A percentile compares a stretch with the other conserved stretches of the same genome.
phyloP scores from a whole-genome alignment of 306 rosid species.

The Trifolium subterraneum region DNA sequence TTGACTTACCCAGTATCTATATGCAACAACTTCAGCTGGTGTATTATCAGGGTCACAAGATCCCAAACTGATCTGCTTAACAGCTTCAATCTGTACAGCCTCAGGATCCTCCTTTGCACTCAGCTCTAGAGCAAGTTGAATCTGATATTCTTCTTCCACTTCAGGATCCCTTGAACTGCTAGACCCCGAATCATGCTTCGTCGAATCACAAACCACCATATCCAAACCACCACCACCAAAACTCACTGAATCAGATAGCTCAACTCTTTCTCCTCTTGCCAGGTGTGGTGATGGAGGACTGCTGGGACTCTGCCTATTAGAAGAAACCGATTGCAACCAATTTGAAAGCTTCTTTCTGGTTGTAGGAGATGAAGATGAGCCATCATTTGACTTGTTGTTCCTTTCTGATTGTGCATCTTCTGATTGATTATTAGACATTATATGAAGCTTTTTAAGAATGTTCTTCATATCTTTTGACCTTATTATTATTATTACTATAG shows the following conservation, averaged over 20 bases:
- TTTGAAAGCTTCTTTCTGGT: slow-evolving; percentile 60
- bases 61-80: slow-evolving; percentile 97
- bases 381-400: slow-evolving; percentile 57
- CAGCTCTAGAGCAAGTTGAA: slow-evolving; percentile 89
- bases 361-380: slow-evolving; percentile 54
- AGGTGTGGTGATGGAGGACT: slow-evolving; percentile 66
- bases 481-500: no score
- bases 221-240: slow-evolving; percentile 65
- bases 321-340: slow-evolving; percentile 83
- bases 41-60: slow-evolving; percentile 88
- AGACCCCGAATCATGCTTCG: slow-evolving; percentile 75
- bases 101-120: slow-evolving; percentile 99
- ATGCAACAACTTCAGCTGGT: slow-evolving; percentile 93
- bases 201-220: slow-evolving; percentile 55
- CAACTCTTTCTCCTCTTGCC: slow-evolving; percentile 57
- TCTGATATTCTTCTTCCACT: slow-evolving; percentile 92
- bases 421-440: slow-evolving; percentile 76
- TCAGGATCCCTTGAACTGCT: slow-evolving; percentile 86
- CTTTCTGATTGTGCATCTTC: slow-evolving; percentile 68
- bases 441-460: slow-evolving; percentile 91
- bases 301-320: slow-evolving; percentile 58
- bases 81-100: slow-evolving; percentile 99
- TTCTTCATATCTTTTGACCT: slow-evolving; percentile 76
- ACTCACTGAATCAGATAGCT: slow-evolving; percentile 58
- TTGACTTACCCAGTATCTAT: slow-evolving; percentile 89